Base-by-base conservation (phyloP, 495 filamentous ascomycete genomes). In the Coniosporium apollinis region DNA sequence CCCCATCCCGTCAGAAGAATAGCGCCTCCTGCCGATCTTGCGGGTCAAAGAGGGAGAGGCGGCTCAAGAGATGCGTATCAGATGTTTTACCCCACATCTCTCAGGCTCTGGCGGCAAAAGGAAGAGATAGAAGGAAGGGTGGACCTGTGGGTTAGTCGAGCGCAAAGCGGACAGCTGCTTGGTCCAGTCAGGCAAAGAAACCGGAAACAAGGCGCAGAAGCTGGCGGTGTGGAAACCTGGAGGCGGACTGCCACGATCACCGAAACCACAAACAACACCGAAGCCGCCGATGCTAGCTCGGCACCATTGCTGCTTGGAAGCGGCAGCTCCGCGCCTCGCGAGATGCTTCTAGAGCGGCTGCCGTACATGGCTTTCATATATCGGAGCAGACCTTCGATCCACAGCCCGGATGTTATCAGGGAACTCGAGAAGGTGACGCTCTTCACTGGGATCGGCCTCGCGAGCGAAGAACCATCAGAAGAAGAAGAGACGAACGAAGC, bases 41-140 rank as follows among this genome's bases (percentile, higher is more conserved):
- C 28, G 52, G 62, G 13, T 34, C 50, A 22, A 17, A 50, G 28
- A n/a, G 39, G 40, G 9, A 44, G 45, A 40, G 50, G 40, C 13
- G 51, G 43, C 9, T 64, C 60, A 22, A 60, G 56, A 1, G 74
- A 82, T 55, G 67, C 78, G 0, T 69, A 69, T 55, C 80, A 79
- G 50, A 89, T 99, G 77, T 85, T 81, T 41, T 94, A 81, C 50
- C 91, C 89, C 10, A 70, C 74, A 0, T 76, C 70, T 11, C 52
- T 86, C 15, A 81, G 77, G 44, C 49, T 94, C 5, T 85, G 82
- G 77, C 65, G 74, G 33, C 63, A 72, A 34, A 70, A 67, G 41
- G 82, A 96, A 39, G 85, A 93, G 44, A 61, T 86, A 5, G 75
- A 81, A 38, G 69, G 69, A 1, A 47, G 78, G 2, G 56, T 89